Base-by-base conservation (phyloP, 768 basidiomycete genomes). In the Naganishia kalamii region DNA sequence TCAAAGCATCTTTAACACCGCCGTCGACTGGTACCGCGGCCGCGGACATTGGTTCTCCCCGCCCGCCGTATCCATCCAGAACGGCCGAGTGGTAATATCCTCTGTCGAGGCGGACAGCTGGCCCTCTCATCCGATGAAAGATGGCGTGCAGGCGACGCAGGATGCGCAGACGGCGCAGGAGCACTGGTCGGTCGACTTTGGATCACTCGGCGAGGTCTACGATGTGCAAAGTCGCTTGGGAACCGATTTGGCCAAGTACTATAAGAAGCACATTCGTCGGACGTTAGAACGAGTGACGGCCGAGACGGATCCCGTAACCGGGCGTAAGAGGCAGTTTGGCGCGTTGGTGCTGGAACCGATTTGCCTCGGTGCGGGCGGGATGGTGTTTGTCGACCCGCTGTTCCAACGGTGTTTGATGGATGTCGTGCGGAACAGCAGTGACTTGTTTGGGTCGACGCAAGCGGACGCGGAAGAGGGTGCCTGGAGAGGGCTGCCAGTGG, bases 321-420 rank as follows among this genome's bases (percentile, higher is more conserved):
- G 72, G 0, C 44, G 66, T 3, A 52, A 49, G 10, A 57, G 71
- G 23, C 69, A 67, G 3, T 81, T 82, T 51, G 81, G 81, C 4
- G 89, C 90, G 0, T 81, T 97, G 19, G 86, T 98, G 6, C 80
- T 98, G 30, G 94, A 98, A 74, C 94, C 94, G 0, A 82, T 93
- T 25, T 84, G 92, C 27, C 88, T 98, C 84, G 94, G 94, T 15
- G 92, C 94, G 0, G 94, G 90, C 0, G 94, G 94, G 0, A 97
- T 97, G 94, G 82, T 92, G 32, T 97, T 97, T 72, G 90, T 97
- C 27, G 94, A 98, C 74, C 94, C 94, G 10, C 85, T 98, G 46
- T 97, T 94, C 82, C 94, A 98, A 75, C 84, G 90, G 29, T 81
- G 92, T 32, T 77, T 98, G 69, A 80, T 97, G 43, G 91, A 96